Conservation (phyloP, 2,329 filamentous ascomycete genomes). For the Cryphonectria radicalis region DNA sequence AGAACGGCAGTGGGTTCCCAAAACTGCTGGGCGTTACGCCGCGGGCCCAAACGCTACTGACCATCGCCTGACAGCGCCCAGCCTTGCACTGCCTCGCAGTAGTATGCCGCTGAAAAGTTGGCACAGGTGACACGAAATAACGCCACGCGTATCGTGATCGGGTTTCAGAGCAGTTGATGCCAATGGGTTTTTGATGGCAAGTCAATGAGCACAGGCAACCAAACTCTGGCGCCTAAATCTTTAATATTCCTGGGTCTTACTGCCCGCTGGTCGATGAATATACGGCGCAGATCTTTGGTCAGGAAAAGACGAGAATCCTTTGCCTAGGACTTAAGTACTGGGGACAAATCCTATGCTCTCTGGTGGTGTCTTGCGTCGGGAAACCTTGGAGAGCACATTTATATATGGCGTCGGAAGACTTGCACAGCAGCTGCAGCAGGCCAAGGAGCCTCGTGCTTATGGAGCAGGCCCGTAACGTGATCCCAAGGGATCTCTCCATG, state of each 20-base stretch:
- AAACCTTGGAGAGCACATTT: not conserved
- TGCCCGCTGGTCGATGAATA: not conserved
- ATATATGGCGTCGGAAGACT: not conserved
- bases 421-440: not conserved
- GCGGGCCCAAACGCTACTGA: not conserved
- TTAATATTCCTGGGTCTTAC: not conserved
- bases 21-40: not conserved
- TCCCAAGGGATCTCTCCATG: not conserved
- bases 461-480: not conserved
- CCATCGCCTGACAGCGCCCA: not conserved
- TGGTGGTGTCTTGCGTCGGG: too few species aligned
- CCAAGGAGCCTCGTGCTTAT: not conserved
- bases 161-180: not conserved
- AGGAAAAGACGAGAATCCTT: not conserved
- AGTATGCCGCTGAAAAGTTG: not conserved
- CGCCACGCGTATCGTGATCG: not conserved
- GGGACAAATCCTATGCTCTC: too few species aligned
- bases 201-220: not conserved
- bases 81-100: conserved; percentile 7
- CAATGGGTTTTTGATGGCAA: not conserved
- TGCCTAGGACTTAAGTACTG: not conserved
- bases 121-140: not conserved
- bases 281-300: not conserved
- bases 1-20: conserved; percentile 2
- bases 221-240: too few species aligned